A percentile compares a stretch with the other conserved stretches of the same genome.
Conservation (phyloP, 441 rosid species). For the Mallotus repandus region DNA sequence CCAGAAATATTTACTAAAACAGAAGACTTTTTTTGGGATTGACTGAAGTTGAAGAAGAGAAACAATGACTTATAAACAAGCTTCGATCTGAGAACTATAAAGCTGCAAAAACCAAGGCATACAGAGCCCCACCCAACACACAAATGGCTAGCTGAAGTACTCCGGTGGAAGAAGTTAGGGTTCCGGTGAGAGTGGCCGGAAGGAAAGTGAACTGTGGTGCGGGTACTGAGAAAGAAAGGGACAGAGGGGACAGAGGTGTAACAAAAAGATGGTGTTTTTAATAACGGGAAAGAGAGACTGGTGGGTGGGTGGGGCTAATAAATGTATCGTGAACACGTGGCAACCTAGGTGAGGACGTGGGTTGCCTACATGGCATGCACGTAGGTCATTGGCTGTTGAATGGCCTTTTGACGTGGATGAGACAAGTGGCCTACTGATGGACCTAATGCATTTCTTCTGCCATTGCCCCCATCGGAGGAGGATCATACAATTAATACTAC, state of each 20-base stretch:
- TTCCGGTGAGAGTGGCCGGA: slow-evolving; percentile 19
- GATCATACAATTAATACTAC: too few relatives aligned
- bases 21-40: too few relatives aligned
- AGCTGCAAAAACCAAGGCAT: slow-evolving; percentile 8
- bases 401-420: slow-evolving; percentile 14
- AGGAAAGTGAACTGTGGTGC: background rate
- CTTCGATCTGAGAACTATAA: slow-evolving; percentile 10
- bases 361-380: slow-evolving; percentile 33
- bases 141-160: background rate
- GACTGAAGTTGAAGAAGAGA: background rate
- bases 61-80: background rate
- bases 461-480: background rate
- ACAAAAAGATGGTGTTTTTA: slow-evolving; percentile 24
- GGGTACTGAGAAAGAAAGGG: background rate
- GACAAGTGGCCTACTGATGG: background rate
- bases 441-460: background rate
- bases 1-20: background rate
- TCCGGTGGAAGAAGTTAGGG: background rate
- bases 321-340: slow-evolving; percentile 28
- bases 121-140: background rate
- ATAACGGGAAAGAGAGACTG: slow-evolving; percentile 34
- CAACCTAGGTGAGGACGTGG: background rate
- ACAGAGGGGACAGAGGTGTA: slow-evolving; percentile 10
- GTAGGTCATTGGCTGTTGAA: slow-evolving; percentile 12
- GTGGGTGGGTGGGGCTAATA: slow-evolving; percentile 29